phyloP scores from a whole-genome alignment of 352 stramenopile genomes.

The Pythium monospermum region DNA sequence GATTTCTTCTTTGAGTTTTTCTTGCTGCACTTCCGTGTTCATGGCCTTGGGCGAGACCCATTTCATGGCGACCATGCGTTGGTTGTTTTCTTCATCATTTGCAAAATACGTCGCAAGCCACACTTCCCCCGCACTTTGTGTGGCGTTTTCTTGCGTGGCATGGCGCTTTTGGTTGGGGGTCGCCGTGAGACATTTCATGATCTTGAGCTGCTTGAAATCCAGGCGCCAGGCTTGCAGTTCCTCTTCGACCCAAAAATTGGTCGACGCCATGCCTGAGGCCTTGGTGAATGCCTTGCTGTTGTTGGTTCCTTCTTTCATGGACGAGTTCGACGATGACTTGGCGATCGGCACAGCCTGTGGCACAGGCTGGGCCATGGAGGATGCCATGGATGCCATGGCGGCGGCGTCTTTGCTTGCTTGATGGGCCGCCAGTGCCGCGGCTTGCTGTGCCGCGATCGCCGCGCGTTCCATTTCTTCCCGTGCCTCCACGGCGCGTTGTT shows the following conservation, averaged over 20 bases:
- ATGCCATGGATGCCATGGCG: neutral
- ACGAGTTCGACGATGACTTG: too few relatives aligned
- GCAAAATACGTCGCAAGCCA: slow-evolving; percentile 52
- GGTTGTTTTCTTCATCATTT: slow-evolving; percentile 21
- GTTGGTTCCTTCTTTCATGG: too few relatives aligned
- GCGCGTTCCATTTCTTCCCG: slow-evolving; percentile 17
- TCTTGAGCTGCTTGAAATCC: slow-evolving; percentile 55
- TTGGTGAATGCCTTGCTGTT: neutral
- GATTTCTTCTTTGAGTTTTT: slow-evolving; percentile 67
- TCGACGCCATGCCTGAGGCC: neutral
- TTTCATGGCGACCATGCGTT: slow-evolving; percentile 50
- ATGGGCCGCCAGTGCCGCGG: neutral
- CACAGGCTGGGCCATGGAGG: neutral
- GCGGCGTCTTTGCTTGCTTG: slow-evolving; percentile 10
- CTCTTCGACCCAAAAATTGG: slow-evolving; percentile 62
- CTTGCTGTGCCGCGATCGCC: neutral
- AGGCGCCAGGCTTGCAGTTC: slow-evolving; percentile 62
- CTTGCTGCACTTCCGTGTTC: slow-evolving; percentile 24
- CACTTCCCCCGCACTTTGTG: slow-evolving; percentile 35
- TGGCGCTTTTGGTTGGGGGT: slow-evolving; percentile 42
- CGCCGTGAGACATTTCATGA: slow-evolving; percentile 51
- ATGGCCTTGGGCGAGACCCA: slow-evolving; percentile 36
- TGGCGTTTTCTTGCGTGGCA: slow-evolving; percentile 28
- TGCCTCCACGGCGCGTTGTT: slow-evolving; percentile 13
- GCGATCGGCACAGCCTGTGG: too few relatives aligned